A percentile compares a stretch with the other conserved stretches of the same genome.
Conservation (phyloP, 768 basidiomycete species). For the Sutorius australiensis region DNA sequence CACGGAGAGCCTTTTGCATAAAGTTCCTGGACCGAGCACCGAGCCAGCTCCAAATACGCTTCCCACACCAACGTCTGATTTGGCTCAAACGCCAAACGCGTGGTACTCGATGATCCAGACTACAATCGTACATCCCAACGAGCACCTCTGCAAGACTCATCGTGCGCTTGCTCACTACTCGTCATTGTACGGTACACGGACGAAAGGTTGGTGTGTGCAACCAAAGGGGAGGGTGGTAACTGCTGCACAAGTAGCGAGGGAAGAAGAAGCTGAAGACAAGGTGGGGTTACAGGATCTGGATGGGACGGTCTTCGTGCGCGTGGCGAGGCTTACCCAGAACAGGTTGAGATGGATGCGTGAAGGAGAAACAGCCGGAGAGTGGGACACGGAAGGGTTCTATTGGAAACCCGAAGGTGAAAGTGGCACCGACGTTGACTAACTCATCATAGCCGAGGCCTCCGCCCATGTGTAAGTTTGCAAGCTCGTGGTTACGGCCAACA, state of each 20-base stretch:
- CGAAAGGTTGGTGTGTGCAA: conserved; percentile 22
- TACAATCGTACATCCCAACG: conserved; percentile 53
- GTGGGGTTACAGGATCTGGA: conserved; percentile 38
- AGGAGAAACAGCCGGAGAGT: conserved; percentile 27
- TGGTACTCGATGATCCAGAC: conserved; percentile 57
- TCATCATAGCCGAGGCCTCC: not conserved
- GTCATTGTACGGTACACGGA: conserved; percentile 39
- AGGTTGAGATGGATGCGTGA: conserved; percentile 40
- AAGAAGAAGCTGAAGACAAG: conserved; percentile 26
- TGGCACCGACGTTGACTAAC: not conserved
- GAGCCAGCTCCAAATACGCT: conserved; percentile 28
- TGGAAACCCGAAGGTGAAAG: not conserved
- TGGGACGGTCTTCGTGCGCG: conserved; percentile 61
- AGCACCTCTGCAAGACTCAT: conserved; percentile 47
- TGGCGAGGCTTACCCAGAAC: conserved; percentile 48
- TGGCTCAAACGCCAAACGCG: conserved; percentile 43
- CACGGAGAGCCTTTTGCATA: conserved; percentile 35
- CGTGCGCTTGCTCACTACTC: conserved; percentile 47
- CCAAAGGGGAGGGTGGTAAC: conserved; percentile 14
- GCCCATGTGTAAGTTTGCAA: not conserved
- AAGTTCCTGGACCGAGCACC: conserved; percentile 16
- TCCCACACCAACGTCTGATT: conserved; percentile 30
- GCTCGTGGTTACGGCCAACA: not conserved
- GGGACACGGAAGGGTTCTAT: conserved; percentile 24
- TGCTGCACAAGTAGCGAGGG: conserved; percentile 15